Percentiles rank a stretch among this genome's conserved stretches.
phyloP scores from a whole-genome alignment of 352 stramenopile genomes.

The Phytophthora tentaculata region DNA sequence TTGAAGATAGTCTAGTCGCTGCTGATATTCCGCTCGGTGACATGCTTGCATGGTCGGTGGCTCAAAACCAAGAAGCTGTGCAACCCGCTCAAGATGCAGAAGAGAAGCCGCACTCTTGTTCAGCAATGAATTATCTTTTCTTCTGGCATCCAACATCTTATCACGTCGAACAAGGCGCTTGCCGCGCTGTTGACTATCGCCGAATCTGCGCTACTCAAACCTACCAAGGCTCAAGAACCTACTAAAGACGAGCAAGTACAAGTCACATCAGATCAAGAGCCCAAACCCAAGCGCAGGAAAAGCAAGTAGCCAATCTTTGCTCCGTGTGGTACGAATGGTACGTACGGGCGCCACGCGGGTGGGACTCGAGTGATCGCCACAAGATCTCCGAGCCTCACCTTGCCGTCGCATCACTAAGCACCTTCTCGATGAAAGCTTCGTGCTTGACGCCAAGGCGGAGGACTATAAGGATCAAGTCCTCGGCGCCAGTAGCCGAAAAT shows the following conservation, averaged over 20 bases:
- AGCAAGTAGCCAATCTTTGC: neutral
- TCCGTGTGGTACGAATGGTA: neutral
- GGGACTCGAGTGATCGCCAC: neutral
- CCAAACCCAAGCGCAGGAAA: constrained; percentile 10
- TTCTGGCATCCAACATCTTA: constrained; percentile 15
- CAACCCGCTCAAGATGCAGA: neutral
- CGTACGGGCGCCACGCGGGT: neutral
- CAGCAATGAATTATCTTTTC: constrained; percentile 1
- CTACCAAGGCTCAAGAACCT: neutral
- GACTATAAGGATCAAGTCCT: too few species aligned
- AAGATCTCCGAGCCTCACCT: neutral
- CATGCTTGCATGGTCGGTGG: neutral
- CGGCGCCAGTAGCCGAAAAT: neutral
- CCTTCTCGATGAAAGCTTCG: neutral
- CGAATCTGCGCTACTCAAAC: constrained; percentile 7
- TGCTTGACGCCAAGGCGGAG: too few species aligned
- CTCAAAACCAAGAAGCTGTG: neutral
- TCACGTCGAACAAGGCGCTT: constrained; percentile 2
- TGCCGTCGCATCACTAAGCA: neutral
- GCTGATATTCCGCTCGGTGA: neutral
- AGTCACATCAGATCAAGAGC: constrained; percentile 6
- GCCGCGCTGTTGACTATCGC: neutral
- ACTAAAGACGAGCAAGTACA: neutral
- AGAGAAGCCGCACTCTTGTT: neutral
- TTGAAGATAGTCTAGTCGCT: constrained; percentile 7